phyloP scores from a whole-genome alignment of 352 stramenopile genomes.

The Globisporangium parvum region DNA sequence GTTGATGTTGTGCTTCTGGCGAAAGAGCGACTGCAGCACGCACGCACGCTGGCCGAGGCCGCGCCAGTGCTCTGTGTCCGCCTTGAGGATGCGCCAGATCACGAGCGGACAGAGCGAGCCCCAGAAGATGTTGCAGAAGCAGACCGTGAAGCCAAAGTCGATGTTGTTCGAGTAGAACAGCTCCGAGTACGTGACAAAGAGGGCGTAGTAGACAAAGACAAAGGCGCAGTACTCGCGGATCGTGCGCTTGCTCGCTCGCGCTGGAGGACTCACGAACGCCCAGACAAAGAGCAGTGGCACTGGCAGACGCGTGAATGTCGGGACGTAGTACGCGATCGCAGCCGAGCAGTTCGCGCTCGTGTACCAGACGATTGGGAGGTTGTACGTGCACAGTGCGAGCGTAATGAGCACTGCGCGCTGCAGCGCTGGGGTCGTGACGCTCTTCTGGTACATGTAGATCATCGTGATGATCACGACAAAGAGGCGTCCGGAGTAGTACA shows the following conservation, averaged over 20 bases:
- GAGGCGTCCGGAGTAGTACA: constrained; percentile 45
- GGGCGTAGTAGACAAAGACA: constrained; percentile 32
- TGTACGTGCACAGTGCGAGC: constrained; percentile 5
- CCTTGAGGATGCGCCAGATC: constrained; percentile 53
- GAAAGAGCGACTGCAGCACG: constrained; percentile 34
- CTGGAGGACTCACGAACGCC: constrained; percentile 18
- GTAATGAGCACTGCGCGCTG: constrained; percentile 14
- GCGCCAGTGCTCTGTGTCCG: constrained; percentile 58
- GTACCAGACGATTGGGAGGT: constrained; percentile 15
- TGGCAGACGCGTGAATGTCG: constrained; percentile 16
- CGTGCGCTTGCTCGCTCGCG: constrained; percentile 28
- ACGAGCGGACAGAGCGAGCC: constrained; percentile 45
- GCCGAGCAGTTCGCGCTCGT: not conserved
- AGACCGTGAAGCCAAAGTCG: constrained; percentile 48
- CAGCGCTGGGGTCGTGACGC: constrained; percentile 40
- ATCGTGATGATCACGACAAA: constrained; percentile 65
- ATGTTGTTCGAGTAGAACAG: constrained; percentile 40
- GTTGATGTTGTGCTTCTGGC: not conserved
- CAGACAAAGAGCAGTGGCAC: constrained; percentile 23
- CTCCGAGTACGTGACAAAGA: constrained; percentile 43
- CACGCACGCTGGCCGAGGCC: constrained; percentile 40
- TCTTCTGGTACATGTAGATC: constrained; percentile 48
- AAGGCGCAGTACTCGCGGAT: constrained; percentile 64
- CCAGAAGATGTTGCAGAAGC: constrained; percentile 47
- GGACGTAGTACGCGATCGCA: constrained; percentile 30